Conservation (phyloP, 345 rosid genomes). For the Salix viminalis region DNA sequence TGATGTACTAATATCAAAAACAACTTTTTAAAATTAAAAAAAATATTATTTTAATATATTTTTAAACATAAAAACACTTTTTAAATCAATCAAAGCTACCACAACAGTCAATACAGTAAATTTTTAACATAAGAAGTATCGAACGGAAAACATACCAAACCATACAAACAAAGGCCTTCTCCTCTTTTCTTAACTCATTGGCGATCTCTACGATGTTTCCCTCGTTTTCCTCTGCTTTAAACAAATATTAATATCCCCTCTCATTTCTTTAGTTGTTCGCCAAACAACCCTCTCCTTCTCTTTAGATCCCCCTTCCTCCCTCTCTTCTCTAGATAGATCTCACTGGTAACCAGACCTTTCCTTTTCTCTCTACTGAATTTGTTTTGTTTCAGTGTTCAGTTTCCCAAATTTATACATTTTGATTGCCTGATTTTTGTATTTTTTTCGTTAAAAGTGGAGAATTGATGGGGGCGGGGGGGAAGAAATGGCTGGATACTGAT, state of each 20-base stretch:
- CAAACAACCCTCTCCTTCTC: neutral
- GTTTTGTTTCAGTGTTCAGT: too few relatives aligned
- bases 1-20: too few relatives aligned
- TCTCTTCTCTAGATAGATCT: neutral
- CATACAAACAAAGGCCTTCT: neutral
- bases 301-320: neutral
- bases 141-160: neutral
- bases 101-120: too few relatives aligned
- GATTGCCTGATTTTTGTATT: neutral
- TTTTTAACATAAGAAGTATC: constrained; percentile 25
- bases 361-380: neutral
- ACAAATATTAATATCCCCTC: neutral
- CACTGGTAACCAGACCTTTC: neutral
- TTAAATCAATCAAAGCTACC: too few relatives aligned
- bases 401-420: too few relatives aligned
- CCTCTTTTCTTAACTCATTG: neutral
- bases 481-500: neutral
- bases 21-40: too few relatives aligned
- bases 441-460: neutral
- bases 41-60: too few relatives aligned
- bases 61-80: too few relatives aligned
- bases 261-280: constrained; percentile 1
- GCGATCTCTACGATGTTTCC: constrained; percentile 33
- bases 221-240: constrained; percentile 7
- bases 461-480: neutral